A percentile compares a stretch with the other conserved stretches of the same genome.
Conservation (phyloP, 2,329 filamentous ascomycete species). For the Chaetomiaceae sp. region DNA sequence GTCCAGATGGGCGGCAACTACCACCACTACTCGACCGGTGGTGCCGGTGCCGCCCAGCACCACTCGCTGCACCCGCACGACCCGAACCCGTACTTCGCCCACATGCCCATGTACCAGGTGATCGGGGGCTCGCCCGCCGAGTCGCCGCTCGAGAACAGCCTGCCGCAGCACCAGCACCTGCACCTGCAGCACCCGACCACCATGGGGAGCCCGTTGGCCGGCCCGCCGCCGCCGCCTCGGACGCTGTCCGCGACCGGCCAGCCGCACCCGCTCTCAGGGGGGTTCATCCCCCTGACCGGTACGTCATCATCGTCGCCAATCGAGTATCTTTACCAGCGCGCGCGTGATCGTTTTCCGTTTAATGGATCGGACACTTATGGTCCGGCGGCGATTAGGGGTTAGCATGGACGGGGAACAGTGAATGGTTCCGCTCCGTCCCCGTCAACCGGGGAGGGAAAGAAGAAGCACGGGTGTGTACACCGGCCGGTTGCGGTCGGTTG, state of each 20-base stretch:
- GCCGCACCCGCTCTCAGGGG: slow-evolving; percentile 38
- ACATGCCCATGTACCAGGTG: slow-evolving; percentile 23
- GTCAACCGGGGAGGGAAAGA: no score
- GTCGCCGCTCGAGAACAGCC: slow-evolving; percentile 26
- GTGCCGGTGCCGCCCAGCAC: slow-evolving; percentile 38
- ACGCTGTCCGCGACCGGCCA: slow-evolving; percentile 34
- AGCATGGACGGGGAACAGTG: background rate
- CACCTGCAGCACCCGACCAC: no score
- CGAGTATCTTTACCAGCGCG: slow-evolving; percentile 37
- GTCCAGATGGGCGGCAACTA: slow-evolving; percentile 26
- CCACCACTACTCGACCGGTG: slow-evolving; percentile 30
- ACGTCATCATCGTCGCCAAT: slow-evolving; percentile 42
- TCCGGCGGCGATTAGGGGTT: slow-evolving; percentile 43
- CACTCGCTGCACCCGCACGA: slow-evolving; percentile 36
- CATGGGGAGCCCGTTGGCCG: slow-evolving; percentile 19
- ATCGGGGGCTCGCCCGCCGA: slow-evolving; percentile 31
- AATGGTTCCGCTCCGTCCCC: no score
- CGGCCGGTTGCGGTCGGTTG: no score
- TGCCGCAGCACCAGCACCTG: slow-evolving; percentile 17
- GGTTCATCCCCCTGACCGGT: slow-evolving; percentile 42
- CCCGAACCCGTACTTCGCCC: slow-evolving; percentile 33
- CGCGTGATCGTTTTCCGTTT: slow-evolving; percentile 44
- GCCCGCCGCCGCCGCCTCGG: slow-evolving; percentile 27
- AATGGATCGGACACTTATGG: slow-evolving; percentile 42
- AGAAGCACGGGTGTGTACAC: no score